Conservation (phyloP, 2,329 filamentous ascomycete genomes). For the Orbilia oligospora region DNA sequence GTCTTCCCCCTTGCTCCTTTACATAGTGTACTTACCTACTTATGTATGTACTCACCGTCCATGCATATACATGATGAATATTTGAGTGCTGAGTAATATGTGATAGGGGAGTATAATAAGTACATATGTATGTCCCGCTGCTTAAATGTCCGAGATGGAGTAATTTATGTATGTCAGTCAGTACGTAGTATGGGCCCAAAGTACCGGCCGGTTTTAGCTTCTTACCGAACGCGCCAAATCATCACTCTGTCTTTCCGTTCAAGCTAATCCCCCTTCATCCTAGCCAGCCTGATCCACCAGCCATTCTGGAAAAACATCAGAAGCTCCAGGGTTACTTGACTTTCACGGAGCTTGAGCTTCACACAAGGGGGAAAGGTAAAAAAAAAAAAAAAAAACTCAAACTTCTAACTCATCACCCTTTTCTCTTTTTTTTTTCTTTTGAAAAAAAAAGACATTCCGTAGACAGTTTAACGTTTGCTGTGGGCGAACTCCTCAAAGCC, state of each 20-base stretch:
- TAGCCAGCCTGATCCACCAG: constrained; percentile 28
- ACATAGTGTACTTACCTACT: not conserved
- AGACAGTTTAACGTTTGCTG: not conserved
- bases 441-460: no score
- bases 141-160: constrained; percentile 20
- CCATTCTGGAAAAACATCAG: constrained; percentile 29
- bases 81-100: not conserved
- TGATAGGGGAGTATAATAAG: not conserved
- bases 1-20: not conserved
- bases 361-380: not conserved
- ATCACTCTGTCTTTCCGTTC: constrained; percentile 16
- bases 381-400: not conserved
- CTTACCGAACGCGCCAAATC: constrained; percentile 47
- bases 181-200: no score
- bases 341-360: constrained; percentile 37
- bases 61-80: not conserved
- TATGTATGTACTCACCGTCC: no score
- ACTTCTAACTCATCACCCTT: not conserved
- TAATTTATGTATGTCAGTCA: not conserved
- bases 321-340: constrained; percentile 32
- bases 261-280: constrained; percentile 52
- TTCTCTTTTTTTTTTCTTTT: not conserved
- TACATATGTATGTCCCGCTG: constrained; percentile 8
- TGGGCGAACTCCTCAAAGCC: not conserved
- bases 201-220: constrained; percentile 24